Evolutionary conservation across 106 monocot genomes (phyloP), one percentile per base, ranked within the genome.

Genomic region (Hemerocallis citrina): DNA sequence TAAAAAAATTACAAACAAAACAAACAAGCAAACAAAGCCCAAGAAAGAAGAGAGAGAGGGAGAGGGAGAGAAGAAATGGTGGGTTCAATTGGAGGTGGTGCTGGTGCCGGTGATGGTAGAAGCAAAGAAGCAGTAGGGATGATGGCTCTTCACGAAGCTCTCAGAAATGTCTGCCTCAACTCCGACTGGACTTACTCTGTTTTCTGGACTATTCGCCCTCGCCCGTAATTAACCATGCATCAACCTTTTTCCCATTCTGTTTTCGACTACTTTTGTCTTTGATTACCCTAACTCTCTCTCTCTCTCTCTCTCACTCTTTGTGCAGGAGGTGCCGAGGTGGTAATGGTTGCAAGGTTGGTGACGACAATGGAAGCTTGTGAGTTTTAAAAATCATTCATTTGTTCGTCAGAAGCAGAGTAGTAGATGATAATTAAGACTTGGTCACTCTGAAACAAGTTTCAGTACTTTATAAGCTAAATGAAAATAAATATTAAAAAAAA

Each of bases 131-230:
- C 81, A 1, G 78, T 76, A 40, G 81, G 89, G 49, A 88, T 88
- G 88, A 74, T 92, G 81, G 92, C 92, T 7, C 92, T 92, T 43
- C 92, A 92, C 42, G 92, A 92, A 46, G 87, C 92, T 6, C 80
- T 92, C 34, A 33, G 92, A 20, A 92, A 87, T 73, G 87, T 92
- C 50, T 87, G 86, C 81, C 77, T 80, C 70, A 81, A 65, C 78
- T 84, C 92, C 24, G 92, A 92, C 64, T 92, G 92, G 92, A 87
- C 92, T 30, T 92, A 92, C 83, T 92, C 92, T 58, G 84, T 92
- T 61, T 92, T 87, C 83, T 87, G 86, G 87, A 87, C 92, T 55
- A 87, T 92, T 63, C 80, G 87, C 6, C 92, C 86, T 63, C 82
- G 92, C 64, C 92, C 92, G 92, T 92, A 83, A 45, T n/a, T n/a